Evolutionary conservation across 1,284 basidiomycete genomes (phyloP).

Genomic region (Pulchroboletus neoregius): DNA sequence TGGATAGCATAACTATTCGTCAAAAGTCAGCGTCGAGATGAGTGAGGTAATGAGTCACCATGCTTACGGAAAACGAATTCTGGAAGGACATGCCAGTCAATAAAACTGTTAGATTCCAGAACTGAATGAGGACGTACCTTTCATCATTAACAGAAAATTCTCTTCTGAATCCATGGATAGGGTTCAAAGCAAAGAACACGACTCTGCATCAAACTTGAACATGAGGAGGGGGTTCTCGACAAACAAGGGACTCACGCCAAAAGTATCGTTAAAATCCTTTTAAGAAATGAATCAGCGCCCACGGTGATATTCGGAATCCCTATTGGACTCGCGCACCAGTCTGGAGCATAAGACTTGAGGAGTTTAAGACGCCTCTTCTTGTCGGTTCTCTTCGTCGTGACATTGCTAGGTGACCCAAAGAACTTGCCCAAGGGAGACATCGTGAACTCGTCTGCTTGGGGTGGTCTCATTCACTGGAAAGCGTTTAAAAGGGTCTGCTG

Average conservation of each 20-base stretch:
- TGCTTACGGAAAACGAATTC: slow-evolving; percentile 57
- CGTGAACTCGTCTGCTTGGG: not conserved
- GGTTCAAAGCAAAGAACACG: slow-evolving; percentile 65
- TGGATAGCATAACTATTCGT: slow-evolving; percentile 69
- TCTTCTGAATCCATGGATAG: slow-evolving; percentile 76
- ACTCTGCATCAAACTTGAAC: slow-evolving; percentile 40
- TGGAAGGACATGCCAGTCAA: slow-evolving; percentile 15
- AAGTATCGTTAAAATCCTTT: slow-evolving; percentile 64
- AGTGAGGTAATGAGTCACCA: not conserved
- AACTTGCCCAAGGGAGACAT: slow-evolving; percentile 21
- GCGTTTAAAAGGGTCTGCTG: not conserved
- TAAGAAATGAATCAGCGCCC: slow-evolving; percentile 1
- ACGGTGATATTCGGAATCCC: not conserved
- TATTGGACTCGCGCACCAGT: slow-evolving; percentile 50
- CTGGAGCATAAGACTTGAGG: slow-evolving; percentile 61
- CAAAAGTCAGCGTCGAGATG: slow-evolving; percentile 28
- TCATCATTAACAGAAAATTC: slow-evolving; percentile 82
- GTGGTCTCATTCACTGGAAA: not conserved
- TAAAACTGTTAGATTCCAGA: not conserved
- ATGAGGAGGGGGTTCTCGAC: not conserved
- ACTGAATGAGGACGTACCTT: slow-evolving; percentile 44
- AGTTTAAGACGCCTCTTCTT: slow-evolving; percentile 42
- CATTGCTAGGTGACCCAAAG: slow-evolving; percentile 5
- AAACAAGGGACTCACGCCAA: slow-evolving; percentile 54
- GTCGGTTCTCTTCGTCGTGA: slow-evolving; percentile 19